These are phyloP conservation scores for Globisporangium ultimum DNA, from an alignment of 352 stramenopile genomes.

Conservation along the genomic window DNA sequence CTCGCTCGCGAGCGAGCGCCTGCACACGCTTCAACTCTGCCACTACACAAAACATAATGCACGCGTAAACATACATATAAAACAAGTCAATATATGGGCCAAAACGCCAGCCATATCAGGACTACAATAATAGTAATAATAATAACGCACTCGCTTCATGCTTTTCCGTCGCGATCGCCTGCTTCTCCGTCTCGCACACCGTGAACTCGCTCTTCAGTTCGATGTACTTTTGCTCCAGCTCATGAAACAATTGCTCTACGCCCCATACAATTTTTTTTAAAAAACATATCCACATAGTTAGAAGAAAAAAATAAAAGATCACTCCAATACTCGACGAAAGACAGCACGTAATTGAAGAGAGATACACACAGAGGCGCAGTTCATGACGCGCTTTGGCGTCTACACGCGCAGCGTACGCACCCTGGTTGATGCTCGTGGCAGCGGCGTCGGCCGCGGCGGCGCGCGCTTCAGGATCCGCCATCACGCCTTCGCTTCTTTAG, in stretches of 20 bases:
- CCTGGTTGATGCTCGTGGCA: constrained; percentile 45
- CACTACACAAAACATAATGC: constrained; percentile 19
- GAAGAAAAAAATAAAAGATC: neutral
- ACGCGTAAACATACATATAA: too few species aligned
- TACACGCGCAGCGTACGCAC: constrained; percentile 11
- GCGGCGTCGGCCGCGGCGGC: constrained; percentile 18
- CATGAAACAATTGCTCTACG: constrained; percentile 75
- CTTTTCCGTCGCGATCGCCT: constrained; percentile 43
- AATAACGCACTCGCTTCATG: constrained; percentile 34
- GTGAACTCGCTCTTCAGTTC: constrained; percentile 55
- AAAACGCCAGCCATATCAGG: neutral
- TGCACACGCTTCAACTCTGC: constrained; percentile 28
- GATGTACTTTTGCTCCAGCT: constrained; percentile 75
- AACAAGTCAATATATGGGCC: too few species aligned
- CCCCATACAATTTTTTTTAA: too few species aligned
- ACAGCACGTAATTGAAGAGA: neutral
- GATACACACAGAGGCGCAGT: constrained; percentile 1
- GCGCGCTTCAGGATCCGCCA: too few species aligned
- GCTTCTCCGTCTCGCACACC: constrained; percentile 50
- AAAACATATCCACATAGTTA: too few species aligned
- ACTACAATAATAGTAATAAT: neutral
- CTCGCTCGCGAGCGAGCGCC: constrained; percentile 18
- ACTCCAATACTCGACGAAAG: too few species aligned
- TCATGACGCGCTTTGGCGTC: too few species aligned
- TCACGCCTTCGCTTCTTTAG: too few species aligned